Evolutionary conservation across 345 rosid genomes (phyloP), one percentile per base, ranked within the genome.

Genomic region (Sisymbrium irio): DNA sequence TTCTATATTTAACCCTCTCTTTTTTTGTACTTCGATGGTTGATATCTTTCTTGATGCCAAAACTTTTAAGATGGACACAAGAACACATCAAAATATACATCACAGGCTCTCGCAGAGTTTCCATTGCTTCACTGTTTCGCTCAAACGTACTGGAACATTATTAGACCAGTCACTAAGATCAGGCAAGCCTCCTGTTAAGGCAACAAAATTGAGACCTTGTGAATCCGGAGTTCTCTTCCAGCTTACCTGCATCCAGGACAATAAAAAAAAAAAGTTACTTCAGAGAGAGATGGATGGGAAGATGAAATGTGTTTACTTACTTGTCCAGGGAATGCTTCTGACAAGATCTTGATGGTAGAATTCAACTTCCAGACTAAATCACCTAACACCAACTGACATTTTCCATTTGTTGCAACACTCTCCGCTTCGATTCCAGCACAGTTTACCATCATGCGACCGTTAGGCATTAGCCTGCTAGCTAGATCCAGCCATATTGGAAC

Each of bases 361-460:
- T 93, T 87, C 57, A 77, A 63, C 59, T 61, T 72, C 94, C 94
- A 83, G 0, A 28, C 62, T 10, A 67, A 74, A 72, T 80, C 83
- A 60, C 36, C 62, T 42, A 83, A 69, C 55, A 50, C 39, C 27
- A 63, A 42, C 3, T 5, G 39, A 0, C 36, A 18, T 74, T 66
- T 76, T 15, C 68, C 82, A 67, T 77, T 62, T 35, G 53, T 18
- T 46, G 18, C 2, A 65, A 58, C 79, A 9, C 76, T n/a, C 37
- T 67, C 79, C 62, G 50, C 57, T 40, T 79, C 65, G 39, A 83
- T 77, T 28, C 95, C 96, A 14, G 89, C 96, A 70, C 95, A 90
- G 33, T 88, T 90, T 75, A 87, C 93, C 91, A 93, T 90, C 3
- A 90, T 41, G 8, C 96, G 89, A 30, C 95, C 98, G 7, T 81